Evolutionary conservation across 2,329 filamentous ascomycete species (phyloP).

Genomic region (Fusarium foetens): DNA sequence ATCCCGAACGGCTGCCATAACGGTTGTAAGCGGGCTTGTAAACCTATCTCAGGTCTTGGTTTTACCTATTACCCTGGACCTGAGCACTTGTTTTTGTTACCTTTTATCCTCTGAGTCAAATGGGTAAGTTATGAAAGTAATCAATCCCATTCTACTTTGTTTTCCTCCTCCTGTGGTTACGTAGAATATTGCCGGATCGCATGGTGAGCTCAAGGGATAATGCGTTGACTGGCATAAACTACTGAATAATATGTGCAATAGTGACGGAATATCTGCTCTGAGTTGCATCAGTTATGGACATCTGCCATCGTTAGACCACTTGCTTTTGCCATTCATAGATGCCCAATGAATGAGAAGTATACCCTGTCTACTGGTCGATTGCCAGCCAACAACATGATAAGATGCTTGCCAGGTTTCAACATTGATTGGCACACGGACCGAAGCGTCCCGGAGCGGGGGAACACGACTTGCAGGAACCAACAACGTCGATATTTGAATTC

Average conservation of each 20-base stretch:
- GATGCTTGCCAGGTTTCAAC: neutral
- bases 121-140: no score
- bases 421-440: constrained; percentile 11
- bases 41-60: neutral
- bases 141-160: neutral
- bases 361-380: neutral
- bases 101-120: neutral
- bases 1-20: neutral
- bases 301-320: neutral
- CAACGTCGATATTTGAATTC: neutral
- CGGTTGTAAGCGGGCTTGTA: neutral
- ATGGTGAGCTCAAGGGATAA: neutral
- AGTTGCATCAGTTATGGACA: neutral
- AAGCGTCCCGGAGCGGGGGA: constrained; percentile 22
- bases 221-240: neutral
- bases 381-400: neutral
- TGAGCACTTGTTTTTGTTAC: neutral
- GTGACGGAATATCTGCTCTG: no score
- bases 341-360: neutral
- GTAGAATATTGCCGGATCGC: neutral
- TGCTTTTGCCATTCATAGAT: neutral
- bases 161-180: neutral
- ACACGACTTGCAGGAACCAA: neutral
- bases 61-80: neutral
- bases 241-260: neutral